Percentiles rank a stretch among this genome's conserved stretches.
Conservation (phyloP, 495 filamentous ascomycete genomes). For the Aeminium ludgeri region DNA sequence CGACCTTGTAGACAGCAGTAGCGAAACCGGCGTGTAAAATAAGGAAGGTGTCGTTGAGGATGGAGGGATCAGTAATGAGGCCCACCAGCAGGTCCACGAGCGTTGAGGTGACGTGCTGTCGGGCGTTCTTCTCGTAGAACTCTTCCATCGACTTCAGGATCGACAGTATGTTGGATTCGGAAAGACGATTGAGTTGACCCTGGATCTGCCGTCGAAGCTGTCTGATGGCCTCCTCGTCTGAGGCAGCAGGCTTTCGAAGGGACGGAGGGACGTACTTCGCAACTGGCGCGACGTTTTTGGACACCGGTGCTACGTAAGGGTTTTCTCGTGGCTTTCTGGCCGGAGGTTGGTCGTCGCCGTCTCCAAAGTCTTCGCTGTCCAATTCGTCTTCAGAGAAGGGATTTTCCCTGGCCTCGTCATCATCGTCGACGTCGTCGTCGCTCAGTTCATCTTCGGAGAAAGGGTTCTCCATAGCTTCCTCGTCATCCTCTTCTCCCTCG, state of each 20-base stretch:
- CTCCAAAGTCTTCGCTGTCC: conserved; percentile 15
- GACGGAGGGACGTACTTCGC: conserved; percentile 82
- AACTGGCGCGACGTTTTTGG: conserved; percentile 16
- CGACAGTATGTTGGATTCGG: conserved; percentile 68
- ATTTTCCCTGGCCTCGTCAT: conserved; percentile 20
- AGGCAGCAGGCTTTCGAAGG: conserved; percentile 43
- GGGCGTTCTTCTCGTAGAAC: conserved; percentile 62
- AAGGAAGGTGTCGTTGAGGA: conserved; percentile 69
- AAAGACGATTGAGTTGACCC: conserved; percentile 80
- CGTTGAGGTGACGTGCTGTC: conserved; percentile 68
- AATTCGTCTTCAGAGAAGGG: conserved; percentile 24
- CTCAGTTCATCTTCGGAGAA: conserved; percentile 14
- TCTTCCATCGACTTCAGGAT: conserved; percentile 67
- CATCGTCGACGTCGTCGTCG: conserved; percentile 11
- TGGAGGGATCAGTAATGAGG: conserved; percentile 58
- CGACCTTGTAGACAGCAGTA: conserved; percentile 66
- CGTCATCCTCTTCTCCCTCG: conserved; percentile 19
- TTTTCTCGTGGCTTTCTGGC: conserved; percentile 37
- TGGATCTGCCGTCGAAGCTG: conserved; percentile 65
- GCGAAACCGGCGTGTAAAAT: conserved; percentile 84
- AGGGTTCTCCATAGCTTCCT: conserved; percentile 13
- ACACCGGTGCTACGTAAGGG: conserved; percentile 42
- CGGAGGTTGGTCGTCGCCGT: conserved; percentile 25
- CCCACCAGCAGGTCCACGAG: conserved; percentile 57
- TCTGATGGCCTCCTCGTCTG: conserved; percentile 48